Percentiles rank a stretch among this genome's conserved stretches.
phyloP scores from a whole-genome alignment of 495 filamentous ascomycete genomes.

The Margaritispora aquatica region DNA sequence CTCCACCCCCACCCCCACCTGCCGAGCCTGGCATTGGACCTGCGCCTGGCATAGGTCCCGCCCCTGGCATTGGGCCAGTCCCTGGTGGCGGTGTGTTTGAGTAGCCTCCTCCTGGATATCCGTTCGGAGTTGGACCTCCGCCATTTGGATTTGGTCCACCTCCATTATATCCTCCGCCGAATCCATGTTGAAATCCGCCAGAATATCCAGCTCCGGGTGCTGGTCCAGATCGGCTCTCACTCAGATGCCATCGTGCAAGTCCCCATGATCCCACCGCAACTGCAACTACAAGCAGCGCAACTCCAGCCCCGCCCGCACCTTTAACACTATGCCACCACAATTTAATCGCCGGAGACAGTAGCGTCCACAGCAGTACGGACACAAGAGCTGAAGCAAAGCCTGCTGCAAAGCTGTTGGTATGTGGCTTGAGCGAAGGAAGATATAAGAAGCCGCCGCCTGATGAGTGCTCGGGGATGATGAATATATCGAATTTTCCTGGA shows the following conservation, averaged over 20 bases:
- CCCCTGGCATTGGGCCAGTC: constrained; percentile 24
- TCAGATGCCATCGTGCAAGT: constrained; percentile 60
- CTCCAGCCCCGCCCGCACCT: constrained; percentile 52
- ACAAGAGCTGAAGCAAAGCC: constrained; percentile 71
- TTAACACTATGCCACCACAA: constrained; percentile 61
- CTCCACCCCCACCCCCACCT: constrained; percentile 3
- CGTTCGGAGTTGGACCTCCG: constrained; percentile 3
- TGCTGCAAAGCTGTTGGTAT: constrained; percentile 85
- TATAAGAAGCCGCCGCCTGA: constrained; percentile 89
- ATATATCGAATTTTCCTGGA: constrained; percentile 88
- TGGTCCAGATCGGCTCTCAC: constrained; percentile 31
- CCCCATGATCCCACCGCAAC: constrained; percentile 76
- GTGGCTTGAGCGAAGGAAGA: constrained; percentile 77
- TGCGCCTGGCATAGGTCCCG: constrained; percentile 25
- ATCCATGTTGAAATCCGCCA: constrained; percentile 1
- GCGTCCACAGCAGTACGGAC: constrained; percentile 56
- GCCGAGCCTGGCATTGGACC: constrained; percentile 24
- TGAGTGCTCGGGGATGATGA: constrained; percentile 92
- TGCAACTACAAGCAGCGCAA: constrained; percentile 53
- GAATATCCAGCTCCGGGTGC: constrained; percentile 14
- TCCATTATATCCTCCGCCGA: constrained; percentile 9
- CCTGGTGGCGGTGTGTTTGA: neutral
- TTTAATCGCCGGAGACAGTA: constrained; percentile 61
- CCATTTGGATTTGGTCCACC: constrained; percentile 3
- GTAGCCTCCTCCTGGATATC: constrained; percentile 8